phyloP scores from a whole-genome alignment of 768 basidiomycete genomes.

The Tephrocybe sp. region DNA sequence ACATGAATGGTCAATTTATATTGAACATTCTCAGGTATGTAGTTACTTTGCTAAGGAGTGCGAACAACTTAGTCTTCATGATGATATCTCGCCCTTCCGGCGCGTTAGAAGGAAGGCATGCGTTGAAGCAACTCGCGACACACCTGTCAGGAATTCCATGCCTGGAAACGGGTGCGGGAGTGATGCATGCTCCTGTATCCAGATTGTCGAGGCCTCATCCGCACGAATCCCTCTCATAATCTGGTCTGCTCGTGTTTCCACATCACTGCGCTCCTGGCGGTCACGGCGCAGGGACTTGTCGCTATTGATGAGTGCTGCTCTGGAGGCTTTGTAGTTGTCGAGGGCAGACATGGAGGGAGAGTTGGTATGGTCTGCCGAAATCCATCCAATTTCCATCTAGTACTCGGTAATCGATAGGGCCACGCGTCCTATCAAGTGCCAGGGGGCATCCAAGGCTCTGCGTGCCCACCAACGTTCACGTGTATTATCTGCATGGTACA shows the following conservation, averaged over 20 bases:
- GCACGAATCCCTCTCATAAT: slow-evolving; percentile 55
- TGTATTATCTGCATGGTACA: no score
- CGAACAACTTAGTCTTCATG: slow-evolving; percentile 58
- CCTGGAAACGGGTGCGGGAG: slow-evolving; percentile 70
- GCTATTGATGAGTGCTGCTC: slow-evolving; percentile 35
- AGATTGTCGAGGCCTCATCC: slow-evolving; percentile 55
- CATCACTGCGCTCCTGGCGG: slow-evolving; percentile 26
- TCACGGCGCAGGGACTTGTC: slow-evolving; percentile 59
- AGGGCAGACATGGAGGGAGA: slow-evolving; percentile 19
- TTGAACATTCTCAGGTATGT: neutral
- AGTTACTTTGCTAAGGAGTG: neutral
- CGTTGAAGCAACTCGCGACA: neutral
- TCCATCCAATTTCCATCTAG: neutral
- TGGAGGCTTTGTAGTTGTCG: slow-evolving; percentile 28
- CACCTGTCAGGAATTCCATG: slow-evolving; percentile 77
- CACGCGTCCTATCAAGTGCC: no score
- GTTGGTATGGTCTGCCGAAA: neutral
- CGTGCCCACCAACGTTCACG: no score
- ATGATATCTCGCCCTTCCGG: slow-evolving; percentile 54
- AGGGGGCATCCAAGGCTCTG: no score
- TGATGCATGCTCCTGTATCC: slow-evolving; percentile 52
- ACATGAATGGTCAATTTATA: neutral
- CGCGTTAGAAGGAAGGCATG: neutral
- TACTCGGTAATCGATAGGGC: no score
- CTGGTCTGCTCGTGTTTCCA: slow-evolving; percentile 55